Percentiles rank a stretch among this genome's conserved stretches.
Evolutionary conservation across 164 flowering plant genomes (phyloP).

Genomic region (Magnolia officinalis): DNA sequence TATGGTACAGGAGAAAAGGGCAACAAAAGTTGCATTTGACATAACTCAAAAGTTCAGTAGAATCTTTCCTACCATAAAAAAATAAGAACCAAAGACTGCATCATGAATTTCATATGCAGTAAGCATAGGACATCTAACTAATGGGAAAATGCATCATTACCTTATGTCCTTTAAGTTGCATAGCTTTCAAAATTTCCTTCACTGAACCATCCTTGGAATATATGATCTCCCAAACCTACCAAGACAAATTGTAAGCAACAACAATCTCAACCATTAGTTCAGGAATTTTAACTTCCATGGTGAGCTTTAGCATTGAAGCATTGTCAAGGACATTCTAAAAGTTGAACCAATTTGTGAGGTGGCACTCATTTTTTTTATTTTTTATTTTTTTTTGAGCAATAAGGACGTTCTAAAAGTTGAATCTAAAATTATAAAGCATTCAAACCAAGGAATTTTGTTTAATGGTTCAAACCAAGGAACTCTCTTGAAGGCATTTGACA

Average conservation of each 20-base stretch:
- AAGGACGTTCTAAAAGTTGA: not conserved
- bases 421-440: not conserved
- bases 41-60: too few species aligned
- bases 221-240: conserved; percentile 93
- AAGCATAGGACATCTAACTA: not conserved
- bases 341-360: not conserved
- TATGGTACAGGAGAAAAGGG: too few species aligned
- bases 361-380: too few species aligned
- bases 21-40: too few species aligned
- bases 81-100: not conserved
- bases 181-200: conserved; percentile 73
- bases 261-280: not conserved
- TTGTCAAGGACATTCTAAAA: not conserved
- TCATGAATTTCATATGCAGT: not conserved
- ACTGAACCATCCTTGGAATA: conserved; percentile 94
- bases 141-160: conserved; percentile 23
- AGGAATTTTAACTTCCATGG: not conserved
- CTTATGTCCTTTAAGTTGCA: conserved; percentile 99
- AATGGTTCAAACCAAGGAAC: not conserved
- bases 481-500: not conserved
- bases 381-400: not conserved
- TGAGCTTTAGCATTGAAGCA: not conserved
- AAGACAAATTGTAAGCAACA: conserved; percentile 3
- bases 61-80: too few species aligned
- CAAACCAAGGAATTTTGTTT: too few species aligned